Evolutionary conservation across 495 filamentous ascomycete genomes (phyloP).

Genomic region (Aspergillus taichungensis): DNA sequence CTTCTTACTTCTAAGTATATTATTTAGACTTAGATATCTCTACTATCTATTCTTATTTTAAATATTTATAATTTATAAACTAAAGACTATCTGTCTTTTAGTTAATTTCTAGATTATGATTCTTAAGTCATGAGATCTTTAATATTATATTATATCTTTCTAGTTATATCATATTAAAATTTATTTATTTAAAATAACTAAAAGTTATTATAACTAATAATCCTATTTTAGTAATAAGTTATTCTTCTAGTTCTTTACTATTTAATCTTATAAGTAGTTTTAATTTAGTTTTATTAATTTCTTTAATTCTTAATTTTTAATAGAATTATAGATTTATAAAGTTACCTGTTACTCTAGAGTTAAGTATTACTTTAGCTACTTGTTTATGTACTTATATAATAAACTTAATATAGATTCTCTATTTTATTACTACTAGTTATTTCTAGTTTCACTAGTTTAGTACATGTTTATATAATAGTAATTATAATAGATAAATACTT

Average conservation of each 20-base stretch:
- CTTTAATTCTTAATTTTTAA: background rate
- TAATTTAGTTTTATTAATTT: background rate
- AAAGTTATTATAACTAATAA: background rate
- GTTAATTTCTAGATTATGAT: background rate
- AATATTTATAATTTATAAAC: background rate
- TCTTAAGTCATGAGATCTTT: background rate
- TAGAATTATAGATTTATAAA: background rate
- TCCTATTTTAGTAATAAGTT: background rate
- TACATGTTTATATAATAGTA: too few species aligned
- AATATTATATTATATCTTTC: background rate
- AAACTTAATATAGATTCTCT: background rate
- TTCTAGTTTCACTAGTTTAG: too few species aligned
- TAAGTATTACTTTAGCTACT: background rate
- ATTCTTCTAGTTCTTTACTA: too few species aligned
- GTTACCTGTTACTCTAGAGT: background rate
- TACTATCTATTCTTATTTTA: background rate
- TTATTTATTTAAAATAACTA: too few species aligned
- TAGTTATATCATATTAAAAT: too few species aligned
- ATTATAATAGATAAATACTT: too few species aligned
- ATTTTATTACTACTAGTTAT: too few species aligned
- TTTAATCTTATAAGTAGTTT: too few species aligned
- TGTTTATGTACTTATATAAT: background rate
- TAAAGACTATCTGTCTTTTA: background rate
- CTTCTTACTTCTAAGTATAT: background rate
- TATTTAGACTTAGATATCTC: constrained; percentile 1